These are phyloP conservation scores for Casuarina glauca DNA, from an alignment of 306 rosid genomes.

Conservation along the genomic window DNA sequence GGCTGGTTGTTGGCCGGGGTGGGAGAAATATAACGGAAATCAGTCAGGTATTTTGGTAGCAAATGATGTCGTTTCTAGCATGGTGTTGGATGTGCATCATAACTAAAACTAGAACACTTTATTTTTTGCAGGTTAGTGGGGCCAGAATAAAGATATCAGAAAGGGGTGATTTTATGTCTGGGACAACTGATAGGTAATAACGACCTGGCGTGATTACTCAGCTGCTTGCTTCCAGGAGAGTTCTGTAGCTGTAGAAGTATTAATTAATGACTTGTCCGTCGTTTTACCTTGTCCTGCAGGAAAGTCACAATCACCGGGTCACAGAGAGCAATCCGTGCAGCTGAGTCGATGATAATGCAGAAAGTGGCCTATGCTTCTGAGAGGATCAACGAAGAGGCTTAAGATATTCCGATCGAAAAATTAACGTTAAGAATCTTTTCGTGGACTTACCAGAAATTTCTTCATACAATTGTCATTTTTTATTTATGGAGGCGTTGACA, in stretches of 20 bases:
- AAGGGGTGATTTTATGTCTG: slow-evolving; percentile 94
- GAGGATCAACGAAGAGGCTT: slow-evolving; percentile 56
- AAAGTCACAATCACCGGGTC: slow-evolving; percentile 97
- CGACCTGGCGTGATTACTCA: background rate
- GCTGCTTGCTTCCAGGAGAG: slow-evolving; percentile 10
- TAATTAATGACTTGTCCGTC: background rate
- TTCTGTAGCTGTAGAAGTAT: slow-evolving; percentile 1
- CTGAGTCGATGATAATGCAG: slow-evolving; percentile 92
- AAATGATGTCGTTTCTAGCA: slow-evolving; percentile 9
- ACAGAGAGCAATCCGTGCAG: slow-evolving; percentile 83
- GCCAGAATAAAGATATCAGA: slow-evolving; percentile 99
- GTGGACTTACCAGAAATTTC: slow-evolving; percentile 40
- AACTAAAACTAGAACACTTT: slow-evolving; percentile 26
- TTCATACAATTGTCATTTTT: slow-evolving; percentile 47
- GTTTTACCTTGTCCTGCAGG: slow-evolving; percentile 48
- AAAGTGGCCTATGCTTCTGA: slow-evolving; percentile 90
- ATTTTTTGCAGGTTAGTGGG: slow-evolving; percentile 70
- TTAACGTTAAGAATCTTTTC: slow-evolving; percentile 32
- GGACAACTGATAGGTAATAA: slow-evolving; percentile 88
- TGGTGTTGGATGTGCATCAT: slow-evolving; percentile 7
- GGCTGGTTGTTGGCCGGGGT: slow-evolving; percentile 98
- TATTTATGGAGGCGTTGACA: slow-evolving; percentile 23
- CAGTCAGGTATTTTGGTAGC: slow-evolving; percentile 70
- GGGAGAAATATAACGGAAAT: slow-evolving; percentile 93
- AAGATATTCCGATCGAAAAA: slow-evolving; percentile 25